Evolutionary conservation across 2,329 filamentous ascomycete species (phyloP).

Genomic region (Gremmenia infestans): DNA sequence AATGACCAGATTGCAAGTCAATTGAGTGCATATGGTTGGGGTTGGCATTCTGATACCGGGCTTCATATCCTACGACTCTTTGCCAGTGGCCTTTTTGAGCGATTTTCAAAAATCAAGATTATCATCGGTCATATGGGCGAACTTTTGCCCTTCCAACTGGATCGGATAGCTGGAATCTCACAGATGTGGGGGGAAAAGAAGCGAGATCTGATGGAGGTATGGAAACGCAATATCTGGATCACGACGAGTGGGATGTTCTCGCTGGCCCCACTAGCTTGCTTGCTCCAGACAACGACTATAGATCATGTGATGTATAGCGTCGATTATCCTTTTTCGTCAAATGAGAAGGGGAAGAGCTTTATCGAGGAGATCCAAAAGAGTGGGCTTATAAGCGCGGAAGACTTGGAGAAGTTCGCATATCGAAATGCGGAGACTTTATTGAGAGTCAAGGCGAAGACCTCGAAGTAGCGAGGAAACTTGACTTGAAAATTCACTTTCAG

Average conservation of each 20-base stretch:
- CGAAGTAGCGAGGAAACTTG: background rate
- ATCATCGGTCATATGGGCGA: constrained; percentile 50
- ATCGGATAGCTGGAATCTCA: constrained; percentile 36
- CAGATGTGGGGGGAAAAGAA: constrained; percentile 29
- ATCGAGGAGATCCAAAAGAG: constrained; percentile 44
- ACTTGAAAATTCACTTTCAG: background rate
- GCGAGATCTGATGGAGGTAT: constrained; percentile 43
- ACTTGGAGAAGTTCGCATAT: constrained; percentile 45
- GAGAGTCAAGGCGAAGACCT: constrained; percentile 8
- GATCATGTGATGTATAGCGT: constrained; percentile 52
- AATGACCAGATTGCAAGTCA: constrained; percentile 24
- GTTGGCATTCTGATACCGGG: constrained; percentile 47
- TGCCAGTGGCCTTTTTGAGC: constrained; percentile 50
- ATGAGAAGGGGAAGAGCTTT: constrained; percentile 43
- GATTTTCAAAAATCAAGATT: constrained; percentile 48
- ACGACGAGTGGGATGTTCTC: constrained; percentile 52
- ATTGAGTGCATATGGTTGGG: constrained; percentile 40
- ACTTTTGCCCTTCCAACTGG: constrained; percentile 50
- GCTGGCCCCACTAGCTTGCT: constrained; percentile 41
- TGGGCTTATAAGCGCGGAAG: constrained; percentile 43
- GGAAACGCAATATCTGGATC: constrained; percentile 51
- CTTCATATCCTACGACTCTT: constrained; percentile 46
- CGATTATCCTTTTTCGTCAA: constrained; percentile 52
- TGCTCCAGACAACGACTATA: constrained; percentile 40
- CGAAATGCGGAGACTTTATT: constrained; percentile 48